These are phyloP conservation scores for Trichomonas vaginalis DNA, from an alignment of 208 protist genomes.

Conservation along the genomic window DNA sequence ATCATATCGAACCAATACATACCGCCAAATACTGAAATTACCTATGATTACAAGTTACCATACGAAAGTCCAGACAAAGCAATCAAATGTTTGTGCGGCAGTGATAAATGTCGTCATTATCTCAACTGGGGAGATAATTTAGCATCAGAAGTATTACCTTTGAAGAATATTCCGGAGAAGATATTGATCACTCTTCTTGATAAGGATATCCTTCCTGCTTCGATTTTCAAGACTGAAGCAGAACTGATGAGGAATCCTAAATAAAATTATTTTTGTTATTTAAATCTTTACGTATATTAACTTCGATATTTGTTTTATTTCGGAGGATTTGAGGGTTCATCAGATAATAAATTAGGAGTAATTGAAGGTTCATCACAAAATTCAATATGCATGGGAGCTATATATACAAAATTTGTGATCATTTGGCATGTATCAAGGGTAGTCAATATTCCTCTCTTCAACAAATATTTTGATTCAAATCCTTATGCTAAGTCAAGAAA, in stretches of 20 bases:
- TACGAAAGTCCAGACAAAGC: not conserved
- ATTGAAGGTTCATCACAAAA: no score
- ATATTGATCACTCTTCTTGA: not conserved
- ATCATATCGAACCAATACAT: not conserved
- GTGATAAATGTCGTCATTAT: not conserved
- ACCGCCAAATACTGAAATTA: not conserved
- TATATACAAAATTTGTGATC: no score
- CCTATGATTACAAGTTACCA: not conserved
- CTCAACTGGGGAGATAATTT: not conserved
- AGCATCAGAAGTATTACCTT: not conserved
- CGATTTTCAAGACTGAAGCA: not conserved
- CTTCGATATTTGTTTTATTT: no score
- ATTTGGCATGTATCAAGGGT: no score
- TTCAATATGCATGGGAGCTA: no score
- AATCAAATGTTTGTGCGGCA: not conserved
- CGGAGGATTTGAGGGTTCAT: no score
- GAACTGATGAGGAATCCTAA: not conserved
- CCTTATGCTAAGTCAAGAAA: no score
- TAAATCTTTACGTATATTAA: not conserved
- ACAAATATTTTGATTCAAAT: no score
- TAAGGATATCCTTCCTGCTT: not conserved
- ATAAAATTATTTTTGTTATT: not conserved
- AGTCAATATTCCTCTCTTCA: no score
- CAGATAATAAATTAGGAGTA: no score
- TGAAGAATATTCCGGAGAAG: not conserved